Evolutionary conservation across 495 filamentous ascomycete genomes (phyloP), one percentile per base, ranked within the genome.

Genomic region (Usnea hakonensis): DNA sequence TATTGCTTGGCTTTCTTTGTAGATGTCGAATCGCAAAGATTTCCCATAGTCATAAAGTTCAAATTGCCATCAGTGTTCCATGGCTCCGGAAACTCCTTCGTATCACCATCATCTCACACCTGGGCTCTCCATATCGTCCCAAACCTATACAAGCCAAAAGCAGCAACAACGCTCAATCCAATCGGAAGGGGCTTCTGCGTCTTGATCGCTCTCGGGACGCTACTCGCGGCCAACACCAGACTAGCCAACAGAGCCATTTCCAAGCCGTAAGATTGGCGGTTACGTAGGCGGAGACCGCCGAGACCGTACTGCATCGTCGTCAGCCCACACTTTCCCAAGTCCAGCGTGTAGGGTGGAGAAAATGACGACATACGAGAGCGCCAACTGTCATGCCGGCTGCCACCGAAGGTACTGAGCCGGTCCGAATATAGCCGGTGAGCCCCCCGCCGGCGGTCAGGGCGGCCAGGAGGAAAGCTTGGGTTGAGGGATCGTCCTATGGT

Each of bases 361-460:
- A 9, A 13, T 40, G 43, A 21, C n/a, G n/a, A 50, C 57, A 19
- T 69, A 80, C 78, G 71, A 91, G 67, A 78, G 75, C 74, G 55
- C 94, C 94, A 67, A 98, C 90, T 33, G 85, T 85, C 60, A 87
- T 70, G 36, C 94, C 94, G 26, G 94, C 94, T 2, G 80, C 82
- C 64, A 97, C 77, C 19, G 91, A 95, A 43, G 93, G 93, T 63
- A 92, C 71, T 30, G 91, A 96, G 61, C 89, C 85, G 0, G 91
- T 94, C 69, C 86, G 86, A 37, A 79, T 77, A 74, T 87, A 98
- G 70, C 94, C 94, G 67, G 88, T 87, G 58, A 86, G 85, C 63
- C 94, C 94, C 66, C 94, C 94, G 48, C 87, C 78, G 55, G 90
- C 90, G 64, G 91, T 96, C 35, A 98, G 80, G 67, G 83, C 79